Base-by-base conservation (phyloP, 2,329 filamentous ascomycete species). In the Fusarium austroafricanum region DNA sequence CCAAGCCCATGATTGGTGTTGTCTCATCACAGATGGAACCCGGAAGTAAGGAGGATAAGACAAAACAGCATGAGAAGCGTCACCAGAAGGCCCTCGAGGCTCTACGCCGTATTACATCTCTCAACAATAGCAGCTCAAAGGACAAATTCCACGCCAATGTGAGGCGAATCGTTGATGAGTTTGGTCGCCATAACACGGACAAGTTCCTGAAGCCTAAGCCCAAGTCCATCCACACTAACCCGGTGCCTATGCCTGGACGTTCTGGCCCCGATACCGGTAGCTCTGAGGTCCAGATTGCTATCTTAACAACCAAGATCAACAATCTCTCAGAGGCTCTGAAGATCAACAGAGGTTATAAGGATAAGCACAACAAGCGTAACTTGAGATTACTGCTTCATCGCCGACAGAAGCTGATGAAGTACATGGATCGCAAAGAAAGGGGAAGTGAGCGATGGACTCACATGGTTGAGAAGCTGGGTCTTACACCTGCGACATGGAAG, bases 271-370 rank as follows among this genome's bases (percentile, higher is more conserved):
- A 99, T 77, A 99, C 95, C 1, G 96, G 96, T 35, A 97, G 93
- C 73, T 93, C 93, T 9, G 96, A 99, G 81, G 96, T 99, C n/a
- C 96, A 99, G 83, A 93, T 96, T 70, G 94, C 94, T 44, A 96
- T 99, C 72, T 80, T 99, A 77, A 99, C 96, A 5, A 88, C 93
- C 58, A 98, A 97, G 86, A 99, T 99, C 77, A 86, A 93, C 67
- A 89, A 91, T 23, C 79, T 99, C 49, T 90, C 92, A 17, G 85
- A 91, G 71, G 89, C 90, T 69, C 80, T 97, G 51, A 85, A 91
- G 75, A 84, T 83, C 40, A 86, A 89, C 61, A 81, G 83, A 71
- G 92, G 91, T 7, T 88, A 91, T 78, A 93, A 91, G 77, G 96
- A 99, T 77, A 97, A 96, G 83, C 88, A 93, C 78, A 97, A 97